A percentile compares a stretch with the other conserved stretches of the same genome.
phyloP scores from a whole-genome alignment of 176 grass and related monocot species.

The Rhynchospora pubera region DNA sequence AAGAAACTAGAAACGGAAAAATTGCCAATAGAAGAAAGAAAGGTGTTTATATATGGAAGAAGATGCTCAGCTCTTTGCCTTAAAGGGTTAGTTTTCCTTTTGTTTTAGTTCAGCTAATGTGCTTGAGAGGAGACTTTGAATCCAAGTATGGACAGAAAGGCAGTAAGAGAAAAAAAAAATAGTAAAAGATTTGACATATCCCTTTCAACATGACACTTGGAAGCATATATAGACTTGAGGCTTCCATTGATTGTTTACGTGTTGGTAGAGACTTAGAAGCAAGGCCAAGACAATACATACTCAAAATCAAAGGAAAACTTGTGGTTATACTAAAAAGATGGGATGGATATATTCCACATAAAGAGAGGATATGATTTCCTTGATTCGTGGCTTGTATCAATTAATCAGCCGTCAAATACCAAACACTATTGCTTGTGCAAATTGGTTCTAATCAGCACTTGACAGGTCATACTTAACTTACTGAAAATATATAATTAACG shows the following conservation, averaged over 20 bases:
- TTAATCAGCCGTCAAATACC: neutral
- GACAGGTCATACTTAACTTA: neutral
- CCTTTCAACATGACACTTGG: constrained; percentile 1
- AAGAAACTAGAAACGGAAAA: neutral
- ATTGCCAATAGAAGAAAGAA: neutral
- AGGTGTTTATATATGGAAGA: neutral
- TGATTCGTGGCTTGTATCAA: constrained; percentile 12
- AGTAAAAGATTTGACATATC: constrained; percentile 3
- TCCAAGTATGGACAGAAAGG: neutral
- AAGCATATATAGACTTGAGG: constrained; percentile 28
- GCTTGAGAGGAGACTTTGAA: constrained; percentile 1
- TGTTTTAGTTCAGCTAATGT: neutral
- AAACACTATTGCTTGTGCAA: neutral
- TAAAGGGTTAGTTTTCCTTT: neutral
- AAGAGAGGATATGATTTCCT: constrained; percentile 27
- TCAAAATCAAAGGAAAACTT: constrained; percentile 46
- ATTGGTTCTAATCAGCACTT: neutral
- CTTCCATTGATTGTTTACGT: constrained; percentile 31
- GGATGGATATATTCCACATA: neutral
- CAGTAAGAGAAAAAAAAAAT: neutral
- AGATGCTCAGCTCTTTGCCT: constrained; percentile 6
- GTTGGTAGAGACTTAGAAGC: constrained; percentile 76
- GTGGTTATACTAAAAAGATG: constrained; percentile 13
- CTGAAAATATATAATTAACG: neutral
- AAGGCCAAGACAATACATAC: constrained; percentile 63